Evolutionary conservation across 108 stramenopile genomes (phyloP), one percentile per base, ranked within the genome.

Genomic region (Nannochloropsis gaditana): DNA sequence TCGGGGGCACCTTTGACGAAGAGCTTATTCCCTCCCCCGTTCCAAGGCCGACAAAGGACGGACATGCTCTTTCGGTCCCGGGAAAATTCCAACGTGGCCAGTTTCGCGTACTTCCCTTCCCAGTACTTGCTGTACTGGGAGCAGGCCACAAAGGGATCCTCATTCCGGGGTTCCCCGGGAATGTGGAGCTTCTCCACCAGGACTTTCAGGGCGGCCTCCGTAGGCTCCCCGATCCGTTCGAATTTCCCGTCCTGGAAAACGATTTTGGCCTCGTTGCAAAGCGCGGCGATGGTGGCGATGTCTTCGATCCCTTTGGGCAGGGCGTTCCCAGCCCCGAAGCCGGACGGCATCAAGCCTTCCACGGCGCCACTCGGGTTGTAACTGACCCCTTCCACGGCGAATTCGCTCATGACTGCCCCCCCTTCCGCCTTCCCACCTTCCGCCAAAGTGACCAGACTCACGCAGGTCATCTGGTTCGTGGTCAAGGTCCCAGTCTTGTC

Each of bases 401-500:
- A 79, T 43, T 91, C 90, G 41, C 43, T 9, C 41, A 91, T 85
- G 43, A 11, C 45, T 82, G 87, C 85, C 80, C 87, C 84, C 10
- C 87, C 87, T 41, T 83, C 43, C 10, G 21, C 73, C 43, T 83
- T 44, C 15, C 19, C 80, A 9, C 84, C 87, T 41, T 83, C 43
- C 19, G 21, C 44, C 47, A 44, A 44, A 44, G 90, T 91, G 2
- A 92, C 88, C 17, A 92, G 84, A 47, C 86, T 83, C 85, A 90
- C 83, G 21, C 84, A 91, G 6, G 91, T 90, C 98, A 99, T 99
- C 92, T 96, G 95, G 91, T 97, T 97, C 85, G 95, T 94, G 10
- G 98, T 99, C 73, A 99, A 90, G 2, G 97, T 98, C 1, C 98
- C 98, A 3, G 98, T 99, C 92, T 99, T 98, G 91, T 99, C 98